Percentiles rank a stretch among this genome's conserved stretches.
These are phyloP conservation scores for Termitomyces sp. DNA, from an alignment of 768 basidiomycete genomes.

Conservation along the genomic window DNA sequence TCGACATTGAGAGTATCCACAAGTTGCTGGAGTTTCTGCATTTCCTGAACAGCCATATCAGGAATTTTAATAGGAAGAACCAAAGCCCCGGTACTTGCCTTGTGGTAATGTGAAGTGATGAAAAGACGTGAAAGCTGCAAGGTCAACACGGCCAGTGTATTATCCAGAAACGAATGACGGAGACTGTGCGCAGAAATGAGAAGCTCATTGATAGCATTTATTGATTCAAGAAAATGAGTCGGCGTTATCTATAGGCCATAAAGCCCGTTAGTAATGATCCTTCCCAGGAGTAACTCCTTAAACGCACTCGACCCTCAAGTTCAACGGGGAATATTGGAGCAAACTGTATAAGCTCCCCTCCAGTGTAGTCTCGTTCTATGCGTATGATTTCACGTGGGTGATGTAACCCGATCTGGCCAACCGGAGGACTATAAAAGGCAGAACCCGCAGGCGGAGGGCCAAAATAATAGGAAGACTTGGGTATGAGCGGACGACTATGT, in stretches of 20 bases:
- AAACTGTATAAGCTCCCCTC: slow-evolving; percentile 90
- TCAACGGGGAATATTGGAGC: slow-evolving; percentile 86
- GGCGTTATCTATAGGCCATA: slow-evolving; percentile 67
- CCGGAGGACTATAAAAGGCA: slow-evolving; percentile 74
- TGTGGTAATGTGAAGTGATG: slow-evolving; percentile 72
- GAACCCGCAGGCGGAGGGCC: slow-evolving; percentile 74
- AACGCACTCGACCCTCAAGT: slow-evolving; percentile 83
- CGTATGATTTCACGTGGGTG: slow-evolving; percentile 90
- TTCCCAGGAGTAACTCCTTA: slow-evolving; percentile 1
- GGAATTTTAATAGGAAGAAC: background rate
- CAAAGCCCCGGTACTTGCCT: slow-evolving; percentile 37
- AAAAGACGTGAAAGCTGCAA: slow-evolving; percentile 77
- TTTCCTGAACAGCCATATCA: slow-evolving; percentile 51
- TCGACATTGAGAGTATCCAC: slow-evolving; percentile 67
- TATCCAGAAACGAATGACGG: slow-evolving; percentile 68
- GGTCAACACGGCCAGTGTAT: slow-evolving; percentile 70
- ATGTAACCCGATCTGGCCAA: slow-evolving; percentile 84
- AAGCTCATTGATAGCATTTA: slow-evolving; percentile 86
- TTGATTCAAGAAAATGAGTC: slow-evolving; percentile 83
- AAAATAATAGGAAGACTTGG: slow-evolving; percentile 80
- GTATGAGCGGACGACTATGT: slow-evolving; percentile 47
- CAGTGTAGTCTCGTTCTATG: slow-evolving; percentile 87
- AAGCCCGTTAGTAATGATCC: slow-evolving; percentile 4
- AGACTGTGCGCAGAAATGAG: slow-evolving; percentile 86
- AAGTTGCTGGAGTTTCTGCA: slow-evolving; percentile 56